A percentile compares a stretch with the other conserved stretches of the same genome.
Conservation (phyloP, 768 basidiomycete species). For the Serendipita sp. region DNA sequence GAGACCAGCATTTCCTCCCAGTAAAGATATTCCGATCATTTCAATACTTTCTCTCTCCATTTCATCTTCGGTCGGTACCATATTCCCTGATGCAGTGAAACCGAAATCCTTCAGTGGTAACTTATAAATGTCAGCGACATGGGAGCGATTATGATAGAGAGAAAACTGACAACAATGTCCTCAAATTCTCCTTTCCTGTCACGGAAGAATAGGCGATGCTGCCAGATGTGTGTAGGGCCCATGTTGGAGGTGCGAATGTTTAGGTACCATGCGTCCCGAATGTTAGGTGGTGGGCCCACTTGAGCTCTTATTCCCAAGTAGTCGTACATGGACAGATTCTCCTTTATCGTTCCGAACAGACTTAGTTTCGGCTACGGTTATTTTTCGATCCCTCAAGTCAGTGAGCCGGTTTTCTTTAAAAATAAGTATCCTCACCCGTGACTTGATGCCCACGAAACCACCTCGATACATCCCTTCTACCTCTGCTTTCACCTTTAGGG, state of each 20-base stretch:
- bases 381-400: not conserved
- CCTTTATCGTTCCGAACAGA: not conserved
- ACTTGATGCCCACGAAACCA: not conserved
- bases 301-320: not conserved
- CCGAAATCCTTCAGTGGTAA: not conserved
- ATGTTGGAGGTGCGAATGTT: not conserved
- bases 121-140: not conserved
- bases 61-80: not conserved
- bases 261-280: not conserved
- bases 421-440: not conserved
- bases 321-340: not conserved
- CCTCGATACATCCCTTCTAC: not conserved
- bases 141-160: not conserved
- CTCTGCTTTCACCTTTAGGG: not conserved
- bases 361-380: not conserved
- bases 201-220: not conserved
- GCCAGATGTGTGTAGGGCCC: not conserved
- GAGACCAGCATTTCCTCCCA: slow-evolving; percentile 67
- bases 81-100: not conserved
- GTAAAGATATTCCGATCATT: slow-evolving; percentile 70
- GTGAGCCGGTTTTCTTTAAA: not conserved
- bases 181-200: not conserved
- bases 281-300: not conserved
- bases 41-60: slow-evolving; percentile 65
- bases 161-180: not conserved